Conservation (phyloP, 257 asterid species). For the Penstemon newberryi region DNA sequence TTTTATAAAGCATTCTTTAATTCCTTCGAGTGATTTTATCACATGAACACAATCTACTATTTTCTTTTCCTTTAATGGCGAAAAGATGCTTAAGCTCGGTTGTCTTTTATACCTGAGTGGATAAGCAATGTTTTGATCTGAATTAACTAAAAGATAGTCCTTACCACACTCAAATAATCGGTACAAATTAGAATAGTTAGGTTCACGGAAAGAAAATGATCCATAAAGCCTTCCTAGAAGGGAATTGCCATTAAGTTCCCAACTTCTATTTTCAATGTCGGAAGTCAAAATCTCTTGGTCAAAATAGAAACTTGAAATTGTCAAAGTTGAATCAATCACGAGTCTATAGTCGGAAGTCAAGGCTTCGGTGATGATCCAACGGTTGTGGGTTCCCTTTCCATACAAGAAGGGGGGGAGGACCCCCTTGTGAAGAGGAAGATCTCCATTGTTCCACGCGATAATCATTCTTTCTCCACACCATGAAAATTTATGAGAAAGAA, state of each 20-base stretch:
- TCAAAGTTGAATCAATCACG: slow-evolving; percentile 73
- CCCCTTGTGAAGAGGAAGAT: slow-evolving; percentile 81
- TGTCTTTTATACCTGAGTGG: slow-evolving; percentile 33
- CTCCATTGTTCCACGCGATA: slow-evolving; percentile 88
- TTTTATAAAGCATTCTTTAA: slow-evolving; percentile 39
- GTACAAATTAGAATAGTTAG: slow-evolving; percentile 52
- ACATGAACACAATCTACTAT: slow-evolving; percentile 48
- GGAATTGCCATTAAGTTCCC: slow-evolving; percentile 67
- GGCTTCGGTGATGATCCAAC: slow-evolving; percentile 79
- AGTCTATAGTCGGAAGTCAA: slow-evolving; percentile 73
- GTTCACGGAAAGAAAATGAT: slow-evolving; percentile 62
- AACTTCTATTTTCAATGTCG: slow-evolving; percentile 37
- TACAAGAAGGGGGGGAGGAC: slow-evolving; percentile 83
- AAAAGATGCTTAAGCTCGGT: slow-evolving; percentile 39
- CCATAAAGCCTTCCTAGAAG: slow-evolving; percentile 73
- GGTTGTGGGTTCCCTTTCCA: slow-evolving; percentile 74
- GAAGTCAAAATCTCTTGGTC: slow-evolving; percentile 31
- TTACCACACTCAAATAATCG: slow-evolving; percentile 48
- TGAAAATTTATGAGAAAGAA: slow-evolving; percentile 37
- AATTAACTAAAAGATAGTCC: slow-evolving; percentile 47
- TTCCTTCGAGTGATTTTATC: slow-evolving; percentile 38
- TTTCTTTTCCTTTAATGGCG: slow-evolving; percentile 32
- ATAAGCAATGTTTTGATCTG: slow-evolving; percentile 51
- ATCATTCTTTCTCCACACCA: slow-evolving; percentile 56
- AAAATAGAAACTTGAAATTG: slow-evolving; percentile 59